Conservation (phyloP, 305 asterid species). For the Withania somnifera region DNA sequence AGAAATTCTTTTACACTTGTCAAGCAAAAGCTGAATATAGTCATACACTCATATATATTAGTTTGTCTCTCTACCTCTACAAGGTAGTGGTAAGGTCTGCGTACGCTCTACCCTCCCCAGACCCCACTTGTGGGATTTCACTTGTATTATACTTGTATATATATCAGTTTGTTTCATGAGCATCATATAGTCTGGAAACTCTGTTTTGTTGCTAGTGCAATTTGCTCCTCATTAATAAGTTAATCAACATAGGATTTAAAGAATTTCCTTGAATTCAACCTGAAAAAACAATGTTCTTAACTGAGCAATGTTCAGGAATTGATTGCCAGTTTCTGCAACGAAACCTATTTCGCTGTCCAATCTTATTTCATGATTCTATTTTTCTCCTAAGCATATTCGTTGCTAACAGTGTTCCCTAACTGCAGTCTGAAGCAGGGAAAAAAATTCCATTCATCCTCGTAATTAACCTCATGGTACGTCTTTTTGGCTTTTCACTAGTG, state of each 20-base stretch:
- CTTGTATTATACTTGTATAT: too few species aligned
- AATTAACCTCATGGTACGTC: conserved; percentile 78
- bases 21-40: not conserved
- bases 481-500: not conserved
- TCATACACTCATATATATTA: not conserved
- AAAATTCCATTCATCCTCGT: conserved; percentile 71
- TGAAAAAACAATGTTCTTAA: not conserved
- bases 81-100: too few species aligned
- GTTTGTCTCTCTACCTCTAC: too few species aligned
- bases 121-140: too few species aligned
- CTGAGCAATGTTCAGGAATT: not conserved
- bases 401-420: conserved; percentile 21
- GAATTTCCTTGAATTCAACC: not conserved
- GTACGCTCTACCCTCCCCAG: too few species aligned
- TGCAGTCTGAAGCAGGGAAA: conserved; percentile 82
- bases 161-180: not conserved
- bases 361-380: not conserved
- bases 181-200: not conserved
- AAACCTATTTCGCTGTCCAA: not conserved
- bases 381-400: not conserved
- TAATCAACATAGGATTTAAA: not conserved
- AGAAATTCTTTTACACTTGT: not conserved
- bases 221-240: not conserved
- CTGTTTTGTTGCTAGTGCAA: not conserved
- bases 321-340: not conserved